Base-by-base conservation (phyloP, 2,329 filamentous ascomycete species). In the Fusarium coicis region DNA sequence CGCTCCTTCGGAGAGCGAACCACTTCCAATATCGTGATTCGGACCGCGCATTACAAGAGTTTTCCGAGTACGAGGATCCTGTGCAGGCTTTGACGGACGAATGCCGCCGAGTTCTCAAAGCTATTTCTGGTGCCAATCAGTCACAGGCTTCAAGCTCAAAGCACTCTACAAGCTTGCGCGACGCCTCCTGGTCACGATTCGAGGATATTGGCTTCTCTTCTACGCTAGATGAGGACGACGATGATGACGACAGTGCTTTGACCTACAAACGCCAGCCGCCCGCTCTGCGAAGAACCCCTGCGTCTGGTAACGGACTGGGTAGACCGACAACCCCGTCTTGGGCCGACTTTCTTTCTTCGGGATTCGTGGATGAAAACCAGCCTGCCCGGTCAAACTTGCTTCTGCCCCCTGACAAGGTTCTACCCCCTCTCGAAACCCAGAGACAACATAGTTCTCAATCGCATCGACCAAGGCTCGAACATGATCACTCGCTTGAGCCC, bases 171-270 rank as follows among this genome's bases (percentile, higher is more conserved):
- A 91, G 92, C 68, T 83, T 94, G 62, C 89, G 90, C 40, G 95
- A 98, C 81, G 93, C 95, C 26, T 97, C 95, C 0, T 99, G 96
- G 96, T 98, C 96, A 21, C 90, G 95, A 56, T 99, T 99, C 73
- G 94, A 98, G 80, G 96, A 98, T 79, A 91, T 98, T 76, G 96
- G 96, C 2, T 99, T 98, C 79, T 90, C 93, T 8, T 93, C 89
- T 67, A 83, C 92, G 1, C 85, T 95, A 28, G 92, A 95, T 49
- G 93, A 94, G 53, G 88, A 92, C 1, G 89, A 93, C 4, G 86
- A 91, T 4, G 91, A 93, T 3, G 90, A 92, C 2, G 88, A 91
- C 5, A 81, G 79, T 28, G 81, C 82, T 30, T 80, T 84, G 36
- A 75, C 81, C 23, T 79, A 82, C 57, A 82, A 82, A 63, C 84